Evolutionary conservation across 2,329 filamentous ascomycete genomes (phyloP), one percentile per base, ranked within the genome.

Genomic region (Phoma sp.): DNA sequence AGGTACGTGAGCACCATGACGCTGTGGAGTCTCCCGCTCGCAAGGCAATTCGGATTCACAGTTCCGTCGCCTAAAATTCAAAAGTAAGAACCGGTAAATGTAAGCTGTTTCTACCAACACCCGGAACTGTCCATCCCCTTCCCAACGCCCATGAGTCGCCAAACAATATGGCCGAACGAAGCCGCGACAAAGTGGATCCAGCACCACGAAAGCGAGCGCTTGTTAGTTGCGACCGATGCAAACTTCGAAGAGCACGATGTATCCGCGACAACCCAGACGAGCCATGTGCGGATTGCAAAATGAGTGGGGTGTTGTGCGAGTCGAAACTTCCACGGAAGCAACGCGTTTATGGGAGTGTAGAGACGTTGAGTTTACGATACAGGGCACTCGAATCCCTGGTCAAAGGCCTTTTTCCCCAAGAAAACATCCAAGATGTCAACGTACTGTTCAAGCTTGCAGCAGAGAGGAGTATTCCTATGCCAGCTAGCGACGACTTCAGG

Each of bases 291-390:
- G 72, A 73, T 48, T 80, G 77, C 56, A 60, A 72, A 42, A 66
- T 75, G 40, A 71, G 68, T 20, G 74, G 72, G 7, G 74, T 77
- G 21, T 61, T 65, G 28, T 80, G 77, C 61, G 74, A 78, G 57
- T 77, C 73, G 7, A 78, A 76, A 10, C 64, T 78, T 29, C 77
- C 78, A 5, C 72, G 78, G 20, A 79, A 79, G 57, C 76, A 77
- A 32, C 66, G 78, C 28, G 76, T 79, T 10, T 79, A 80, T 48
- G 78, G 78, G 14, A 79, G 77, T 52, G 74, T 78, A 6, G 78
- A 80, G 55, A 78, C 76, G n/a, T 64, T 79, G 36, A 78, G 76
- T 40, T 65, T 76, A 25, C 69, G 77, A 23, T 80, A 77, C 54
- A 68, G 78, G 36, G 76, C 77, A 2, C 67, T 79, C 10, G 76